Conservation (phyloP, 148 eudicot species). For the Chenopodium suecicum region DNA sequence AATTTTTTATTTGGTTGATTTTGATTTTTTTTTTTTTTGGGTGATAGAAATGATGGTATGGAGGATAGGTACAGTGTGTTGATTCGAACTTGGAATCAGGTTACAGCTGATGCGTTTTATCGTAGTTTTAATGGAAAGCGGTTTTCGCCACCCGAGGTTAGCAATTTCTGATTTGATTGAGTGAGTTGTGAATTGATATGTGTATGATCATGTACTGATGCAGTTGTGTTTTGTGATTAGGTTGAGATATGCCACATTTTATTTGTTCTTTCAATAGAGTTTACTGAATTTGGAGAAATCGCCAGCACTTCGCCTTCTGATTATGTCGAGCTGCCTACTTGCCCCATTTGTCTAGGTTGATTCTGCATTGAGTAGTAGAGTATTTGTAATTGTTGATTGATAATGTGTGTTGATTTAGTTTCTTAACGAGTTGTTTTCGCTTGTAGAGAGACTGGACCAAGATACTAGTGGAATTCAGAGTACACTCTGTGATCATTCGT, state of each 20-base stretch:
- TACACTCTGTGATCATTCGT: conserved; percentile 84
- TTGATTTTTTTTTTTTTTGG: not conserved
- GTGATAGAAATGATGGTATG: conserved; percentile 72
- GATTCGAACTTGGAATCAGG: conserved; percentile 55
- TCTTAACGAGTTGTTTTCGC: conserved; percentile 14
- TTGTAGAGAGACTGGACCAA: conserved; percentile 87
- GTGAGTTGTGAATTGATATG: not conserved
- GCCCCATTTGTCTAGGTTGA: conserved; percentile 94
- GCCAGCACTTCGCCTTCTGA: conserved; percentile 66
- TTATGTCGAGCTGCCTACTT: conserved; percentile 74
- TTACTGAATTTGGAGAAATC: conserved; percentile 54
- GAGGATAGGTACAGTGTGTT: conserved; percentile 90
- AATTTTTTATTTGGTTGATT: conserved; percentile 11
- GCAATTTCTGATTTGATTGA: not conserved
- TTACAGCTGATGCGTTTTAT: conserved; percentile 72
- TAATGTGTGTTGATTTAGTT: not conserved
- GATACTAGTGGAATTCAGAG: conserved; percentile 91
- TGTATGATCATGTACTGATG: not conserved
- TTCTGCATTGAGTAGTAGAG: conserved; percentile 3
- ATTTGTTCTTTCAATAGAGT: conserved; percentile 49
- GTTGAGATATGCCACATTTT: conserved; percentile 84
- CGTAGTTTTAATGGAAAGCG: conserved; percentile 72
- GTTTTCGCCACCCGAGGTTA: conserved; percentile 78
- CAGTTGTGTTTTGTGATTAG: conserved; percentile 28
- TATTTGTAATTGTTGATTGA: not conserved